Percentiles rank a stretch among this genome's conserved stretches.
These are phyloP conservation scores for Arthrobotrys conoides DNA, from an alignment of 2,329 filamentous ascomycete genomes.

Conservation along the genomic window DNA sequence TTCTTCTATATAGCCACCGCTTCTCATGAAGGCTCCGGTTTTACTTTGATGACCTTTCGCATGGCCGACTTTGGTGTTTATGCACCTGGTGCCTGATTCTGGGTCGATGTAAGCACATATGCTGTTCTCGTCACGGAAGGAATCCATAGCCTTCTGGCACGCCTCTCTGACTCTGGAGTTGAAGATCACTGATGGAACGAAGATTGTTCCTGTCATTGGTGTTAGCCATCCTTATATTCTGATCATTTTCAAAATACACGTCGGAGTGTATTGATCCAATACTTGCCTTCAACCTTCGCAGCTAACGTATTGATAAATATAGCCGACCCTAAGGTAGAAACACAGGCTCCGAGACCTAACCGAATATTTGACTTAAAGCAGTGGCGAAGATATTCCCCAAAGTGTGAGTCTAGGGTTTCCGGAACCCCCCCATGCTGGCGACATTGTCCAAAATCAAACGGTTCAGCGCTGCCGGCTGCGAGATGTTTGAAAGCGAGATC, in stretches of 20 bases:
- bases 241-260: too few relatives aligned
- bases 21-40: not conserved
- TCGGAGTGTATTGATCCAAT: too few relatives aligned
- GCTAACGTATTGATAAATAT: constrained; percentile 16
- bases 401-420: not conserved
- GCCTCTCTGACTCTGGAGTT: not conserved
- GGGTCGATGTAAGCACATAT: not conserved
- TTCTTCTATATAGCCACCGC: not conserved
- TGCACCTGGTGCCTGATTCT: not conserved
- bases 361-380: not conserved
- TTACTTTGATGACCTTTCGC: constrained; percentile 7
- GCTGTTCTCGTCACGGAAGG: not conserved
- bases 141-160: constrained; percentile 1
- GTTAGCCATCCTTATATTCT: too few relatives aligned
- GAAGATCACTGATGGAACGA: not conserved
- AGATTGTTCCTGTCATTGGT: not conserved
- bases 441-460: constrained; percentile 28
- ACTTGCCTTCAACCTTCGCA: not conserved
- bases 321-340: not conserved
- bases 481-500: constrained; percentile 27
- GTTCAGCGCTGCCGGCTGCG: not conserved
- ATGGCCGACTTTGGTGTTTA: constrained; percentile 13
- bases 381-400: constrained; percentile 3
- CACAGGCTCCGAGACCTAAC: not conserved
- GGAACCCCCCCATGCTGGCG: not conserved